Base-by-base conservation (phyloP, 2,329 filamentous ascomycete species). In the Helotiales sp. region DNA sequence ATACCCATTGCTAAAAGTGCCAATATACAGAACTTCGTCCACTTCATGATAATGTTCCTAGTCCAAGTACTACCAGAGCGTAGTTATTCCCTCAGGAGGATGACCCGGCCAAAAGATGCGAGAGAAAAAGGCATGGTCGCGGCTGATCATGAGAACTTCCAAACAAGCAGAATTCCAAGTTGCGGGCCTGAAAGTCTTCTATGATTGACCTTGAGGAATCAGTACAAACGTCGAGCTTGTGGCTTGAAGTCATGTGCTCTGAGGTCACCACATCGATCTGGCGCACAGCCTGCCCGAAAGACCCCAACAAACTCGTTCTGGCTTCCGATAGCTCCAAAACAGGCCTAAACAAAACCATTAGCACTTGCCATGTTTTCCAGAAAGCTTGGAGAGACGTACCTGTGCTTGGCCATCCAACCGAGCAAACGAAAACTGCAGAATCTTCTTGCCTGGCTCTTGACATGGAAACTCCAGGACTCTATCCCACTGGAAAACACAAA, bases 361-460 rank as follows among this genome's bases (percentile, higher is more conserved):
- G 52, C 10, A 22, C 20, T 15, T 7, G 24, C 1, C 3, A 22
- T 8, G 15, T 24, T 6, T 15, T n/a, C 4, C 8, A 10, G 8
- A 1, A 24, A n/a, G n/a, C 4, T 24, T 24, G 6, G 30, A 24
- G 32, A 15, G 7, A 37, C 20, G 37, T 15, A 40, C 52, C 22
- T 64, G 62, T 37, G 71, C 67, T 40, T 72, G 71, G n/a, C 67
- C 71, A 64, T 70, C 65, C n/a, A 71, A 63, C 20, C 71, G 55
- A 13, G 58, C 57, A 54, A 72, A 72, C 17, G 61, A 32, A 28
- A 72, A 70, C 20, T 67, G 61, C 61, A 72, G 37, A 11, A 43
- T 43, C 24, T 47, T 61, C 30, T 57, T 62, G 8, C 63, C 55
- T 32, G 47, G 22, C 34, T 34, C 45, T 11, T 49, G 22, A 10